phyloP scores from a whole-genome alignment of 139 green algal species.

The Chlorella sp. region DNA sequence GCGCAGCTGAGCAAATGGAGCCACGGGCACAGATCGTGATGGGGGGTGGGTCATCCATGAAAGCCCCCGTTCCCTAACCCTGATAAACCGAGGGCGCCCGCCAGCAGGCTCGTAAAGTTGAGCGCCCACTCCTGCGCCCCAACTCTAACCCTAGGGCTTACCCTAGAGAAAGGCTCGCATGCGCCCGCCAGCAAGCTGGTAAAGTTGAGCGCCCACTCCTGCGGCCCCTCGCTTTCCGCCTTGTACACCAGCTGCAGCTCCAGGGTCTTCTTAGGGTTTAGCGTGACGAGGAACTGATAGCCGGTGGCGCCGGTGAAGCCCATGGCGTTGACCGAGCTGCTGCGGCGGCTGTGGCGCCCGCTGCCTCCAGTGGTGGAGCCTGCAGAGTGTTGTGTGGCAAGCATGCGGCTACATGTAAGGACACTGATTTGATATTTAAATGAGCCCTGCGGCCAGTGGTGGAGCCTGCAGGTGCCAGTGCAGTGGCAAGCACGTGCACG shows the following conservation, averaged over 20 bases:
- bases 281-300: neutral
- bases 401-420: too few relatives aligned
- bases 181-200: neutral
- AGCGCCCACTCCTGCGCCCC: slow-evolving; percentile 13
- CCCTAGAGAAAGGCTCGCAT: slow-evolving; percentile 8
- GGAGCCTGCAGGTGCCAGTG: too few relatives aligned
- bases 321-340: neutral
- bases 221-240: neutral
- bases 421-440: too few relatives aligned
- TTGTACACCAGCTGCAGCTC: slow-evolving; percentile 4
- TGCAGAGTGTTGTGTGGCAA: too few relatives aligned
- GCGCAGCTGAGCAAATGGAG: too few relatives aligned
- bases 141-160: too few relatives aligned
- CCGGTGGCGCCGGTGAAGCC: neutral
- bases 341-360: neutral
- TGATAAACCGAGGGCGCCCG: too few relatives aligned
- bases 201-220: slow-evolving; percentile 12
- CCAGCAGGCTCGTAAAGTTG: neutral
- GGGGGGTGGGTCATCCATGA: too few relatives aligned
- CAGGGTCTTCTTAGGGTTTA: neutral
- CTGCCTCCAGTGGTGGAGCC: neutral
- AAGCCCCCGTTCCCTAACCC: too few relatives aligned
- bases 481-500: too few relatives aligned
- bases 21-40: too few relatives aligned
- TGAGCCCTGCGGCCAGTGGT: too few relatives aligned